Conservation (phyloP, 2,329 filamentous ascomycete genomes). For the Botryosphaeria agaves region DNA sequence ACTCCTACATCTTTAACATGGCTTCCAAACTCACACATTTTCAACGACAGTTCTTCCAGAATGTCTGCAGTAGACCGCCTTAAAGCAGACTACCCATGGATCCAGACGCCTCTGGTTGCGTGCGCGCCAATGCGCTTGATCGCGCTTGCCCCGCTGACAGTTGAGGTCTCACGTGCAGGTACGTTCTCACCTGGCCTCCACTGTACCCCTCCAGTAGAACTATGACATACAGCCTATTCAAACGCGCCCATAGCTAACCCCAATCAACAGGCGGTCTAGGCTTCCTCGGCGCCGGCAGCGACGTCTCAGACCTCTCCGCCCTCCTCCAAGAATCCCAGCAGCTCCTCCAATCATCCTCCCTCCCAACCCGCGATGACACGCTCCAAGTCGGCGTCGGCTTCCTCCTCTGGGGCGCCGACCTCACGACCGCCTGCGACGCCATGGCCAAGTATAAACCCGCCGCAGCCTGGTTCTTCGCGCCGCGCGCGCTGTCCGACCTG, state of each 20-base stretch:
- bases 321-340: conserved; percentile 12
- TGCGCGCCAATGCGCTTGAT: conserved; percentile 55
- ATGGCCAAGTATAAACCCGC: conserved; percentile 36
- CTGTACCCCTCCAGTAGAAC: too few species aligned
- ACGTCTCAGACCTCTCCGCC: conserved; percentile 15
- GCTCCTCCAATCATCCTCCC: conserved; percentile 7
- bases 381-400: conserved; percentile 45
- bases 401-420: conserved; percentile 32
- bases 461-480: conserved; percentile 52
- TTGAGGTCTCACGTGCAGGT: conserved; percentile 40
- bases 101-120: conserved; percentile 37
- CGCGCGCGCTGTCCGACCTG: conserved; percentile 23
- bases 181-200: conserved; percentile 2
- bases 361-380: conserved; percentile 8
- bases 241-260: not conserved
- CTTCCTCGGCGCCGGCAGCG: conserved; percentile 27
- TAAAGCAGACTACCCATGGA: conserved; percentile 38
- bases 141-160: conserved; percentile 35
- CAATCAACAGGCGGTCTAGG: conserved; percentile 22
- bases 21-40: too few species aligned
- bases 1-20: too few species aligned
- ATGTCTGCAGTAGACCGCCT: conserved; percentile 4
- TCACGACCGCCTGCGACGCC: conserved; percentile 31
- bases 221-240: too few species aligned
- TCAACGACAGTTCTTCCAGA: too few species aligned